These are phyloP conservation scores for Avicennia marina DNA, from an alignment of 257 asterid genomes.

Conservation along the genomic window DNA sequence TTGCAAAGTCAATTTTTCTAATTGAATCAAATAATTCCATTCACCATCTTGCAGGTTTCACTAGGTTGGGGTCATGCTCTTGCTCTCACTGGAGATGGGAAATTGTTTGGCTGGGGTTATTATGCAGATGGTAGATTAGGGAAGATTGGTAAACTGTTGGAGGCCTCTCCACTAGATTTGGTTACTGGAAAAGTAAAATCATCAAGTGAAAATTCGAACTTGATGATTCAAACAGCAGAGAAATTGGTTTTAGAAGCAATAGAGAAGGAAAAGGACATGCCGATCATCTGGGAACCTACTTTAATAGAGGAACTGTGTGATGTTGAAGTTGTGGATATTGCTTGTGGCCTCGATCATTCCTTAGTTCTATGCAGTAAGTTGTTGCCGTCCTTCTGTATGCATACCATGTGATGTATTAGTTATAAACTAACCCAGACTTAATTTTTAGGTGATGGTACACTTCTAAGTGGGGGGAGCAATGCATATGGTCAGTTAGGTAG, in stretches of 20 bases:
- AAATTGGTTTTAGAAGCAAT: slow-evolving; percentile 62
- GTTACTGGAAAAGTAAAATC: slow-evolving; percentile 22
- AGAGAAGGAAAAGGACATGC: slow-evolving; percentile 91
- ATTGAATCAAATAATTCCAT: slow-evolving; percentile 6
- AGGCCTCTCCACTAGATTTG: slow-evolving; percentile 79
- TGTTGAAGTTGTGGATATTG: slow-evolving; percentile 53
- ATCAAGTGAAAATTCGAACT: slow-evolving; percentile 20
- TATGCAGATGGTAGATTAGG: slow-evolving; percentile 97
- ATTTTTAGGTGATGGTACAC: slow-evolving; percentile 65
- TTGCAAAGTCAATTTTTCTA: no score
- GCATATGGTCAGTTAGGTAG: slow-evolving; percentile 86
- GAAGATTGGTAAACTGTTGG: slow-evolving; percentile 50
- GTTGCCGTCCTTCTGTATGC: not conserved
- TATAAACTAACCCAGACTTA: not conserved
- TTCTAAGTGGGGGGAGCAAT: slow-evolving; percentile 86
- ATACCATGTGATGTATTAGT: not conserved
- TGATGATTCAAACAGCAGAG: slow-evolving; percentile 56
- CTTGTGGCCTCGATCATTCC: slow-evolving; percentile 95
- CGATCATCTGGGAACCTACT: slow-evolving; percentile 81
- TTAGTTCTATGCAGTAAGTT: slow-evolving; percentile 66
- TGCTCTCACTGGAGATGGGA: slow-evolving; percentile 71
- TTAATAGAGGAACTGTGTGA: slow-evolving; percentile 52
- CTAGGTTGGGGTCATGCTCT: slow-evolving; percentile 98
- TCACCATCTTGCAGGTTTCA: slow-evolving; percentile 53
- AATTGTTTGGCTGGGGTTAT: slow-evolving; percentile 96